phyloP scores from a whole-genome alignment of 2,329 filamentous ascomycete species.

The Colletotrichum incanum region DNA sequence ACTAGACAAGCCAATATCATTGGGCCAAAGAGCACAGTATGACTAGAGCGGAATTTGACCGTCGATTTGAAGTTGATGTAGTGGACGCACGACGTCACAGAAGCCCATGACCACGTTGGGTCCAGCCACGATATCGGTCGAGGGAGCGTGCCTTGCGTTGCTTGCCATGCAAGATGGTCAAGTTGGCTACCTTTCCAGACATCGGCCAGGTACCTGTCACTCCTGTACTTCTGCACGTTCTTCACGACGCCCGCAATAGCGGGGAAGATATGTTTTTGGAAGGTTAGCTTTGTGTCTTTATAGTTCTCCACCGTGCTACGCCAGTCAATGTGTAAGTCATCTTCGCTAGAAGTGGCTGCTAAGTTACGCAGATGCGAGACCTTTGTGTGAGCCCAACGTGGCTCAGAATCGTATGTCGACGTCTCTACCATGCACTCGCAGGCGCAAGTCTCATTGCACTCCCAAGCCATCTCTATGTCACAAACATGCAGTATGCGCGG shows the following conservation, averaged over 20 bases:
- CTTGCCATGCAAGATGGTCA: no score
- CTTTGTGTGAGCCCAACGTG: slow-evolving; percentile 2
- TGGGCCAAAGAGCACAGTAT: background rate
- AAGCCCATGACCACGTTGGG: background rate
- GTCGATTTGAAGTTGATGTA: background rate
- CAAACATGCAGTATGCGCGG: background rate
- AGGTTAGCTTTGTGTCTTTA: no score
- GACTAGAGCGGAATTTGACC: background rate
- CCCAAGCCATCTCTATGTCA: slow-evolving; percentile 41
- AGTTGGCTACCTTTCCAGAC: no score
- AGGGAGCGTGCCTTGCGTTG: no score
- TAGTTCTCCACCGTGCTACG: no score
- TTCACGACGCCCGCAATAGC: no score
- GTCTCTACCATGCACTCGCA: slow-evolving; percentile 35
- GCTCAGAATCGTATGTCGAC: slow-evolving; percentile 19
- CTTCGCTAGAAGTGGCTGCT: background rate
- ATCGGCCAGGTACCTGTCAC: no score
- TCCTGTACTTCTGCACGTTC: no score
- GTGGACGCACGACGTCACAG: background rate
- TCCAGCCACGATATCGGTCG: background rate
- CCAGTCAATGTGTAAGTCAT: background rate
- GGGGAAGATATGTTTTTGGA: no score
- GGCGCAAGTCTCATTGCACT: slow-evolving; percentile 27
- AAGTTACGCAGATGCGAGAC: slow-evolving; percentile 2
- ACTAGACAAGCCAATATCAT: background rate